Conservation (phyloP, 1,139 yeast genomes). For the Pichia sp. region DNA sequence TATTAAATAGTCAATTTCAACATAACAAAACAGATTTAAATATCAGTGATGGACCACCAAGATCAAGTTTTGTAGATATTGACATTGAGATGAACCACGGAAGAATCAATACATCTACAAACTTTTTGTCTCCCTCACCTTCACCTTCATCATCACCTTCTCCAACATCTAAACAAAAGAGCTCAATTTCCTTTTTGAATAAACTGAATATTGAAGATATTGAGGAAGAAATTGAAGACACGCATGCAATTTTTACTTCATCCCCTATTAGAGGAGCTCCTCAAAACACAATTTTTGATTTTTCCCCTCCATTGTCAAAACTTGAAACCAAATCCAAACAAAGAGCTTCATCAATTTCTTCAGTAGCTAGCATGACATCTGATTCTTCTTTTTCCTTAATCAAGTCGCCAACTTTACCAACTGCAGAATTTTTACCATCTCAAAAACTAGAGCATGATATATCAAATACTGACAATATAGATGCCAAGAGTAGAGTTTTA, state of each 20-base stretch:
- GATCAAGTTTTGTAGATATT: not conserved
- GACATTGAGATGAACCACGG: not conserved
- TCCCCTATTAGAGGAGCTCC: not conserved
- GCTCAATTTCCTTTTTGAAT: no score
- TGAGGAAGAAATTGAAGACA: not conserved
- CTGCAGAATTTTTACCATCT: not conserved
- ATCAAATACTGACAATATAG: not conserved
- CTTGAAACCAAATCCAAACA: not conserved
- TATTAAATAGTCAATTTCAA: not conserved
- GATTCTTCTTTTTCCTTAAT: not conserved
- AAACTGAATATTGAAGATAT: no score
- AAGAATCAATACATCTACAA: constrained; percentile 1
- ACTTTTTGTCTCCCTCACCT: not conserved
- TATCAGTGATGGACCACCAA: not conserved
- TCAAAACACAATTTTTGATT: not conserved
- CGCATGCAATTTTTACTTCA: constrained; percentile 5
- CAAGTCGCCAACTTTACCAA: not conserved
- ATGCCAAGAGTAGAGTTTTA: constrained; percentile 13
- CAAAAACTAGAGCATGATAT: not conserved
- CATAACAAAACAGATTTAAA: not conserved
- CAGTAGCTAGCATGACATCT: not conserved
- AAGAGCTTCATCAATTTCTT: not conserved
- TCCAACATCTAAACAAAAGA: not conserved
- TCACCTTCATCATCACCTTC: not conserved
- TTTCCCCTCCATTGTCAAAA: no score